phyloP scores from a whole-genome alignment of 768 basidiomycete species.

The Lanmaoa rubissima region DNA sequence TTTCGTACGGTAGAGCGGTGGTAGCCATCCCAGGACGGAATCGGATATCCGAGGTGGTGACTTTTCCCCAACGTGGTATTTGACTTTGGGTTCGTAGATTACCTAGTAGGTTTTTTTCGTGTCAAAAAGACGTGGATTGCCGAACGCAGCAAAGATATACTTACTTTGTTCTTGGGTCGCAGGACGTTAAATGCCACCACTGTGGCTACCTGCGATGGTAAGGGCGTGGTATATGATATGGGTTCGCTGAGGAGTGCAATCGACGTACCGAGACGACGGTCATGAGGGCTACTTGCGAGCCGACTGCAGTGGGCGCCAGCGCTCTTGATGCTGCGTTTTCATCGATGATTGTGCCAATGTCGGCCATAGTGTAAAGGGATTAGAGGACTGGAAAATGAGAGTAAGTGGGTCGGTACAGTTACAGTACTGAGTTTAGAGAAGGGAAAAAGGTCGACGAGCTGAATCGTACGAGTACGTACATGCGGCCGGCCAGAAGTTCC shows the following conservation, averaged over 20 bases:
- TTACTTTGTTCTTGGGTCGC: slow-evolving; percentile 87
- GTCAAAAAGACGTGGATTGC: not conserved
- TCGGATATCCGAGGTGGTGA: slow-evolving; percentile 78
- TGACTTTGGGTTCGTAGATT: slow-evolving; percentile 92
- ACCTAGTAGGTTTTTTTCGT: slow-evolving; percentile 44
- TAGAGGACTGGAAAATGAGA: slow-evolving; percentile 16
- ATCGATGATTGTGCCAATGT: slow-evolving; percentile 34
- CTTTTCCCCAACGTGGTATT: slow-evolving; percentile 80
- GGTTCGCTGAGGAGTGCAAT: not conserved
- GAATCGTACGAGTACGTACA: not conserved
- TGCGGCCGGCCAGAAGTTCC: not conserved
- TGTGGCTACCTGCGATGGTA: slow-evolving; percentile 51
- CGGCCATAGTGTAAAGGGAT: slow-evolving; percentile 28
- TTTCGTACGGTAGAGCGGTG: slow-evolving; percentile 76
- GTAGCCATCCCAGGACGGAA: slow-evolving; percentile 86
- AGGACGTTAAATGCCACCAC: slow-evolving; percentile 78
- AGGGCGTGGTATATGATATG: slow-evolving; percentile 10
- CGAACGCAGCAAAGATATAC: slow-evolving; percentile 34
- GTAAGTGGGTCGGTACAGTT: slow-evolving; percentile 18
- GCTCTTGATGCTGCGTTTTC: slow-evolving; percentile 43
- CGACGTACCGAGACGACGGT: slow-evolving; percentile 62
- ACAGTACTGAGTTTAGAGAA: not conserved
- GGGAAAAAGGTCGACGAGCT: not conserved
- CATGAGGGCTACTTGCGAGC: slow-evolving; percentile 77
- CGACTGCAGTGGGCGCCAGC: slow-evolving; percentile 79